Evolutionary conservation across 2,329 filamentous ascomycete genomes (phyloP).

Genomic region (Cadophora sp.): DNA sequence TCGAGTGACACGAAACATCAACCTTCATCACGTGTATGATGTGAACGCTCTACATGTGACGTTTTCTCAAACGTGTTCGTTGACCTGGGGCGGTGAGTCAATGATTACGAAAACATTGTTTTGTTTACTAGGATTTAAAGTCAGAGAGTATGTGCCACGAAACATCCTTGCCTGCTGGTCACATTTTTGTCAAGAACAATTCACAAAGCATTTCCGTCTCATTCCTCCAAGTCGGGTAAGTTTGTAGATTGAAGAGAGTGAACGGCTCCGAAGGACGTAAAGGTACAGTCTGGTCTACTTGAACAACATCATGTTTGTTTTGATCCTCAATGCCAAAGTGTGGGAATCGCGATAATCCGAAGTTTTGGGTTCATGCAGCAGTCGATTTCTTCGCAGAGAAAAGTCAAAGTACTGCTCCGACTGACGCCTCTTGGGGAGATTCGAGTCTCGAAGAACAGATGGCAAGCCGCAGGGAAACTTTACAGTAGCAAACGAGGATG

Average conservation of each 20-base stretch:
- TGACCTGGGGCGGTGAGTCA: neutral
- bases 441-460: neutral
- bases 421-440: neutral
- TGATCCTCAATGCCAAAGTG: neutral
- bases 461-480: neutral
- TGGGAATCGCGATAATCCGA: neutral
- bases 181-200: neutral
- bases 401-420: neutral
- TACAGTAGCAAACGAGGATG: neutral
- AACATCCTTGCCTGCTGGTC: neutral
- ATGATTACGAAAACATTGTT: neutral
- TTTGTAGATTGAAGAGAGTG: neutral
- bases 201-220: neutral
- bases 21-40: neutral
- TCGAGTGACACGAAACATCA: neutral
- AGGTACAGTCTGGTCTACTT: neutral
- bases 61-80: conserved; percentile 3
- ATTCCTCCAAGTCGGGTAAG: neutral
- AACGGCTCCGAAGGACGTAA: neutral
- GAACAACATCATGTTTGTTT: neutral
- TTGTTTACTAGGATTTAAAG: neutral
- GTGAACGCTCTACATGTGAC: conserved; percentile 13
- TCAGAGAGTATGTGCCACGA: neutral
- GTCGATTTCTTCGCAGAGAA: neutral
- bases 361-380: neutral